Base-by-base conservation (phyloP, 352 stramenopile genomes). In the Phytophthora multivora region DNA sequence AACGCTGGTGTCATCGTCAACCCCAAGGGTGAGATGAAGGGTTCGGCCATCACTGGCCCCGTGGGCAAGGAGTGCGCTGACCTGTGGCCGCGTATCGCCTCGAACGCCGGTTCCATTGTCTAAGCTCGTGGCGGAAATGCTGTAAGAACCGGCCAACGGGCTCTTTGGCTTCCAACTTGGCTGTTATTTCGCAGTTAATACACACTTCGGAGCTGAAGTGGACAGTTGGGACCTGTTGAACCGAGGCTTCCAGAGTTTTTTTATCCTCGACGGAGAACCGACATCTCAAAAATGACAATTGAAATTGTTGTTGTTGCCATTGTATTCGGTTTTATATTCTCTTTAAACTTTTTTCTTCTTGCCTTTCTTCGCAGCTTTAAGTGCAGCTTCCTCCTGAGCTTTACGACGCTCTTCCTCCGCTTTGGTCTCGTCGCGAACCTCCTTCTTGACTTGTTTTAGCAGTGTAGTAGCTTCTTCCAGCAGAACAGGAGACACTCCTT, bases 11-110 rank as follows among this genome's bases (percentile, higher is more conserved):
- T 99, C 39, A 99, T 99, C 79, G 98, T 99, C 53, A 99, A 99
- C 90, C 98, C 98, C 61, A 99, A 99, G 95, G 98, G 98, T 73
- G 98, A 99, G 86, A 99, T 99, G 98, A 99, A 99, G 92, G 98
- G 95, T 60, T 99, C 96, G 71, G 98, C 97, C 69, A 99, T 99
- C 59, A 99, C 97, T 60, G 98, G 98, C 75, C 98, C 98, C 42
- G 97, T 99, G 65, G 97, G 96, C 57, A 99, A 99, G 93, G 98
- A 99, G 83, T 99, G 97, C 88, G 98, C 98, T 30, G 98, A 99
- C 84, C 83, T 99, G 70, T 99, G 98, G 98, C 98, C 98, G 51
- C 96, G 97, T 99, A 99, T 99, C 81, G 97, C 98, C 63, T 97
- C 93, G 61, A 99, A 99, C 88, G 93, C 98, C 75, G 97, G 97